A percentile compares a stretch with the other conserved stretches of the same genome.
Conservation (phyloP, 208 protist genomes). For the Wallacemonas sp. region DNA sequence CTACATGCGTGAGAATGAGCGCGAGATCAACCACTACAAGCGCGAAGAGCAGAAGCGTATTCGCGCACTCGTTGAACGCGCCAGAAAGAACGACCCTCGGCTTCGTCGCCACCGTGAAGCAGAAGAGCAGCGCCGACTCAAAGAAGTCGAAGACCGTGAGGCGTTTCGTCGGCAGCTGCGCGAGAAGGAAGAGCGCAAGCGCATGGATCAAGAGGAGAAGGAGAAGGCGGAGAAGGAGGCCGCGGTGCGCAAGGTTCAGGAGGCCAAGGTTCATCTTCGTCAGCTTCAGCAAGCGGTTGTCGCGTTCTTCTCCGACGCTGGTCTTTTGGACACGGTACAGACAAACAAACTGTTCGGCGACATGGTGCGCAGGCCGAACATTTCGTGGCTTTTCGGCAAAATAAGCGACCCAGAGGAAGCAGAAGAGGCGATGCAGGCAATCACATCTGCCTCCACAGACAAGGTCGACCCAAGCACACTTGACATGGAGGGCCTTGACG, state of each 20-base stretch:
- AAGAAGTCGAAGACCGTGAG: constrained; percentile 65
- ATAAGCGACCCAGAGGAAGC: constrained; percentile 36
- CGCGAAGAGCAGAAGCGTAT: constrained; percentile 92
- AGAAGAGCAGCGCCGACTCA: constrained; percentile 70
- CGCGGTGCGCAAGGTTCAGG: constrained; percentile 21
- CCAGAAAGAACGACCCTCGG: constrained; percentile 92
- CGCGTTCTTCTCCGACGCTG: constrained; percentile 43
- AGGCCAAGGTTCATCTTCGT: constrained; percentile 56
- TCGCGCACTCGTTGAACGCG: constrained; percentile 85
- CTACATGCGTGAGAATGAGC: constrained; percentile 96
- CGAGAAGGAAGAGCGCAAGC: constrained; percentile 64
- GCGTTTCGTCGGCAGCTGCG: constrained; percentile 63
- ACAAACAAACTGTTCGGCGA: constrained; percentile 79
- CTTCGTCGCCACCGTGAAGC: constrained; percentile 79
- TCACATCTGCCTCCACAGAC: constrained; percentile 29
- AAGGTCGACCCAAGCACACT: constrained; percentile 15
- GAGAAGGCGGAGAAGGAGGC: constrained; percentile 49
- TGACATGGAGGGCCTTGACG: constrained; percentile 21
- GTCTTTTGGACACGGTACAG: constrained; percentile 55
- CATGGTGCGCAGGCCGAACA: constrained; percentile 62
- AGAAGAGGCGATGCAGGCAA: constrained; percentile 27
- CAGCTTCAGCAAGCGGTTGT: constrained; percentile 44
- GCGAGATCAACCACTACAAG: constrained; percentile 75
- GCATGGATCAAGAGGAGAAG: constrained; percentile 41
- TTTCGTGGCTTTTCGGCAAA: constrained; percentile 79